Conservation (phyloP, 1,139 yeast species). For the Candida mesenterica region DNA sequence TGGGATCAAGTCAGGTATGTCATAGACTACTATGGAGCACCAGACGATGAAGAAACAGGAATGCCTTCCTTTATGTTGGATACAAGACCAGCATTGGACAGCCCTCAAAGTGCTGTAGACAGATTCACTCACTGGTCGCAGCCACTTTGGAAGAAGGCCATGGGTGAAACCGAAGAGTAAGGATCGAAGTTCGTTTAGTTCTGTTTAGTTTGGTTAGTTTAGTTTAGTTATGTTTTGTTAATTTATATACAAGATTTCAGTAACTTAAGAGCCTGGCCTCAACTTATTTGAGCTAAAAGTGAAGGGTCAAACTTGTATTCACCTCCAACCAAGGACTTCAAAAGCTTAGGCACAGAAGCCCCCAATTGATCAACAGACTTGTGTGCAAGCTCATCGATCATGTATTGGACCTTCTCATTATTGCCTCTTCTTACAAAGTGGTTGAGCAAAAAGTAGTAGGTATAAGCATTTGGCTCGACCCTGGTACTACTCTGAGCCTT, state of each 20-base stretch:
- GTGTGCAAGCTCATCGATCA: slow-evolving; percentile 36
- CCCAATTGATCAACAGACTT: slow-evolving; percentile 36
- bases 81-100: slow-evolving; percentile 92
- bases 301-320: slow-evolving; percentile 2
- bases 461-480: slow-evolving; percentile 51
- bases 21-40: slow-evolving; percentile 90
- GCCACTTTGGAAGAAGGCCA: slow-evolving; percentile 44
- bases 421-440: slow-evolving; percentile 39
- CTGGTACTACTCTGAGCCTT: slow-evolving; percentile 22
- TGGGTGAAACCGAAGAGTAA: slow-evolving; percentile 33
- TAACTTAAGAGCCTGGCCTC: too few relatives aligned
- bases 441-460: slow-evolving; percentile 54
- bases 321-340: slow-evolving; percentile 2
- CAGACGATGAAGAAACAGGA: slow-evolving; percentile 85
- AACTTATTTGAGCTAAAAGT: background rate
- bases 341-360: slow-evolving; percentile 8
- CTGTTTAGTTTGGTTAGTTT: background rate
- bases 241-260: background rate
- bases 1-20: slow-evolving; percentile 75
- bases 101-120: slow-evolving; percentile 59
- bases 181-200: background rate
- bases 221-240: background rate
- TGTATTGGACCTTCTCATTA: slow-evolving; percentile 30
- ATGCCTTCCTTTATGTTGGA: slow-evolving; percentile 90
- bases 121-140: slow-evolving; percentile 55